Percentiles rank a stretch among this genome's conserved stretches.
Evolutionary conservation across 257 asterid genomes (phyloP).

Genomic region (Scutellaria baicalensis): DNA sequence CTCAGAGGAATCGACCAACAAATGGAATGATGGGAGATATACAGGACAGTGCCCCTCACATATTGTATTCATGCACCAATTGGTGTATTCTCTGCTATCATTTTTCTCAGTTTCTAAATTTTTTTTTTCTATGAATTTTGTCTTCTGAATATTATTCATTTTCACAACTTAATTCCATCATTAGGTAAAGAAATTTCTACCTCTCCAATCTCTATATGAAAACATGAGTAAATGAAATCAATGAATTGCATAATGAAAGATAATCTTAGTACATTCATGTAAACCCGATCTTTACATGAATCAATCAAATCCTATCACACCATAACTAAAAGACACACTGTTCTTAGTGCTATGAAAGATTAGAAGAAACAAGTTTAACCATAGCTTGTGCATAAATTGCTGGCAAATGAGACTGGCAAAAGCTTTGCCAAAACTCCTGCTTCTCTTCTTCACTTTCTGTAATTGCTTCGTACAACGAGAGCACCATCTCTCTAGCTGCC

Average conservation of each 20-base stretch:
- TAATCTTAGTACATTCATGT: slow-evolving; percentile 13
- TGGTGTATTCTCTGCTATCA: neutral
- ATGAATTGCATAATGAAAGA: neutral
- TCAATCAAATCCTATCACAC: slow-evolving; percentile 1
- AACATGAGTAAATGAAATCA: neutral
- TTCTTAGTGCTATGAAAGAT: neutral
- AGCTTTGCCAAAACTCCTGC: slow-evolving; percentile 69
- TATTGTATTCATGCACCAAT: neutral
- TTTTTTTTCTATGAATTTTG: neutral
- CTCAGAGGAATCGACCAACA: neutral
- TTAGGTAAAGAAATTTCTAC: neutral
- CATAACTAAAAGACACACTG: neutral
- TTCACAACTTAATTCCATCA: neutral
- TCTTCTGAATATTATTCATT: neutral
- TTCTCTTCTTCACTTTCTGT: slow-evolving; percentile 58
- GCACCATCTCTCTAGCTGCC: slow-evolving; percentile 61
- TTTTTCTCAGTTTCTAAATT: no score
- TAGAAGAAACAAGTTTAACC: slow-evolving; percentile 57
- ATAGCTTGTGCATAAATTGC: slow-evolving; percentile 78
- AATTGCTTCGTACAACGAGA: slow-evolving; percentile 40
- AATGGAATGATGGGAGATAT: no score
- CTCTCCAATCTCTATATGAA: neutral
- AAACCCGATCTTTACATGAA: slow-evolving; percentile 24
- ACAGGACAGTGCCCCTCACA: no score
- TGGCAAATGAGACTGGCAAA: slow-evolving; percentile 73